Conservation (phyloP, 2,329 filamentous ascomycete species). For the Pseudopyrenochaeta lycopersici region DNA sequence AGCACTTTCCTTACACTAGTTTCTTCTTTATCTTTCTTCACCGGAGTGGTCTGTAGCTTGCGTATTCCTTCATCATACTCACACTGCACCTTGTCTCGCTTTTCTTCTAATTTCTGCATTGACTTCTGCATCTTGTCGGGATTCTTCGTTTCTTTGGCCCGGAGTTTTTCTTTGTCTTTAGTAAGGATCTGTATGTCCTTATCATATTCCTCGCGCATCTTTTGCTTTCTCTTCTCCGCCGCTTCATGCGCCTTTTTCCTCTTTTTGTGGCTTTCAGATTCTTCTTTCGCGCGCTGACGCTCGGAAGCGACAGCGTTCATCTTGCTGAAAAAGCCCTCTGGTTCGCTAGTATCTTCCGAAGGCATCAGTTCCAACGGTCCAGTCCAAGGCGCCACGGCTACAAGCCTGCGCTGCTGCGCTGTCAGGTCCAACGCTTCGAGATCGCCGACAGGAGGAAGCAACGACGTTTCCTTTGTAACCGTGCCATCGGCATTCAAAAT, state of each 20-base stretch:
- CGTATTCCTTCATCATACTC: constrained; percentile 1
- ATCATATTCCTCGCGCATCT: not conserved
- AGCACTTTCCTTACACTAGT: not conserved
- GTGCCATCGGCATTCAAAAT: constrained; percentile 5
- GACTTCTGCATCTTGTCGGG: constrained; percentile 1
- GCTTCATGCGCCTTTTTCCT: not conserved
- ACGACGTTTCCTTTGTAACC: not conserved
- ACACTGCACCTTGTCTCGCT: not conserved
- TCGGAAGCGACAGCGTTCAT: constrained; percentile 5
- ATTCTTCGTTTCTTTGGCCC: constrained; percentile 2
- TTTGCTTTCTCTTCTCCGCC: not conserved
- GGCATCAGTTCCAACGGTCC: not conserved
- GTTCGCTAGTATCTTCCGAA: not conserved
- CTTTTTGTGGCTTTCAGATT: constrained; percentile 1
- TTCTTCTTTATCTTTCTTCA: constrained; percentile 1
- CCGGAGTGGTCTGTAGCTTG: not conserved
- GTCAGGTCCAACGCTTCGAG: not conserved
- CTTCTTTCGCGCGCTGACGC: constrained; percentile 4
- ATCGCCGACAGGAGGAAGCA: not conserved
- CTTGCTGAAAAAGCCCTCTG: not conserved
- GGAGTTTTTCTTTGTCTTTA: not conserved
- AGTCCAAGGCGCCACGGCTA: constrained; percentile 2
- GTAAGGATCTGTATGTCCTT: constrained; percentile 2
- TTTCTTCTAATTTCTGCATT: not conserved
- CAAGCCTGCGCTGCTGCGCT: constrained; percentile 1